Base-by-base conservation (phyloP, 2,329 filamentous ascomycete genomes). In the Colletotrichum costaricense region DNA sequence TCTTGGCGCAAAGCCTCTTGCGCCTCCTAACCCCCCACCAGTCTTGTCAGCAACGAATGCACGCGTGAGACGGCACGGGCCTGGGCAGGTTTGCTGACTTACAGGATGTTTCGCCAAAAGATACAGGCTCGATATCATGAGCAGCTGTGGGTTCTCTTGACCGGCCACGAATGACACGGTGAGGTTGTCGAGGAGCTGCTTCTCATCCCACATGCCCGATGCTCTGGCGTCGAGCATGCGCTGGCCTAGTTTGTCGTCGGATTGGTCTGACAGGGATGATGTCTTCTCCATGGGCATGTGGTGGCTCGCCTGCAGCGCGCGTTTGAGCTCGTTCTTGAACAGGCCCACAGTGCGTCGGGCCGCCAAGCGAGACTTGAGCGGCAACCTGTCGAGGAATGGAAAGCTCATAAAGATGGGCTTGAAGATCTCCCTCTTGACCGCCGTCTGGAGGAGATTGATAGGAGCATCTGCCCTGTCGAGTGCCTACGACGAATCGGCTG, bases 81-180 rank as follows among this genome's bases (percentile, higher is more conserved):
- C 56, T 54, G 35, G 30, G 28, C 22, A 35, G 4, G 42, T 49
- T 49, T 11, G 38, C n/a, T 22, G 14, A 72, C 77, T 64, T 70
- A 78, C 78, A 19, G 76, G 74, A 63, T 83, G 76, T 33, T 80
- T 80, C 3, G 81, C 82, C 11, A 85, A 72, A n/a, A 82, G 76
- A 75, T 82, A 84, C 52, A 85, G 69, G 24, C 77, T 78, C 1
- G 80, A 84, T 16, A 79, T 80, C 22, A 84, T 78, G 22, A 81
- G 76, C 66, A 82, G 77, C 76, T 85, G 83, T 1, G 82, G 80
- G 67, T 85, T 85, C 75, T 85, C 84, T 64, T 85, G 83, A 0
- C 82, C 82, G 0, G 84, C 83, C 16, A 85, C 78, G 59, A 84
- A 85, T 1, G 80, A 76, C 16, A 85, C 80, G 46, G 82, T 83